Evolutionary conservation across 345 rosid species (phyloP), one percentile per base, ranked within the genome.

Genomic region (Corymbia maculata): DNA sequence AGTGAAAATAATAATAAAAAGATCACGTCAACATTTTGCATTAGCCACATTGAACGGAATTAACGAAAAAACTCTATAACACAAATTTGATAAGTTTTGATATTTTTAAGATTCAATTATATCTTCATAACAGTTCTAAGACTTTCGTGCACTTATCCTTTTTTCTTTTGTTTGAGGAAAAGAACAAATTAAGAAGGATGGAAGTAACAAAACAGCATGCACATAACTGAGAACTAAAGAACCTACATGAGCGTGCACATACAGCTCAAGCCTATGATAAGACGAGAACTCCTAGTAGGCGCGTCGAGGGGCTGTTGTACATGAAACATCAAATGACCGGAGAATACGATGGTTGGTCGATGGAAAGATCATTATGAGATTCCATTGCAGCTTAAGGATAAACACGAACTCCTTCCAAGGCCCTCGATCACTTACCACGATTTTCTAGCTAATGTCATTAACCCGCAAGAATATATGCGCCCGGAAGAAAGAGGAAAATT

Each of bases 81-180:
- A 55, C 6, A 0, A 55, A 9, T 0, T 5, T 22, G 13, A 28
- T 55, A 21, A 21, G 28, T 22, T 55, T 55, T 22, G 6, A 55
- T 9, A 55, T 11, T 55, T 55, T 55, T 55, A 55, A 0, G 24
- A 8, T 1, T 21, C 1, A 55, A 55, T 55, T 22, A 0, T 0
- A 55, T 5, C 4, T 55, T 22, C 4, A 8, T 22, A 11, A 55
- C 10, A 55, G 9, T 55, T 55, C 22, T 55, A 2, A 55, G 1
- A 5, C 22, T 24, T 2, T 1, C 0, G 61, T 55, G 13, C 5
- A 55, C 28, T 55, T 9, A 55, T 22, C 61, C 28, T 7, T 61
- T 7, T 6, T n/a, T n/a, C n/a, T 64, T 4, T n/a, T 64, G 8
- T 64, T 64, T 6, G 13, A 64, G 19, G 75, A 64, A 64, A 64